phyloP scores from a whole-genome alignment of 2,329 filamentous ascomycete species.

The Fusarium sp. region DNA sequence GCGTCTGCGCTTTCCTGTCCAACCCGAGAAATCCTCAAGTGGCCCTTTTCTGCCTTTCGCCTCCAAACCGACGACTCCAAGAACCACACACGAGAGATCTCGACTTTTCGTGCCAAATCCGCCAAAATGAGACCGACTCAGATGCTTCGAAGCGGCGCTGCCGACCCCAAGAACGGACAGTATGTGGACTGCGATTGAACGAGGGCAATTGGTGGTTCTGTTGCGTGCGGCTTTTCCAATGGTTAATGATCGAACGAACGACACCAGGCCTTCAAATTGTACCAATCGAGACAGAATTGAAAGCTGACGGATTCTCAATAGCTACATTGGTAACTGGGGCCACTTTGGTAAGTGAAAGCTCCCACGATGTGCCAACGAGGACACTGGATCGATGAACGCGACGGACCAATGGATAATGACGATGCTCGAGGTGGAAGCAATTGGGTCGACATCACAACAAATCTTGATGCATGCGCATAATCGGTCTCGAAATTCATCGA shows the following conservation, averaged over 20 bases:
- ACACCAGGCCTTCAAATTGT: conserved; percentile 13
- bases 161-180: conserved; percentile 50
- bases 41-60: conserved; percentile 41
- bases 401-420: conserved; percentile 39
- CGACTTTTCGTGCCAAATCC: conserved; percentile 34
- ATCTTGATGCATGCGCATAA: not conserved
- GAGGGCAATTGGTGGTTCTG: conserved; percentile 32
- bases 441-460: conserved; percentile 12
- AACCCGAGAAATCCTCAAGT: conserved; percentile 42
- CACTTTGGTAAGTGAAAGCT: conserved; percentile 70
- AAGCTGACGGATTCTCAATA: conserved; percentile 50
- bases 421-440: conserved; percentile 20
- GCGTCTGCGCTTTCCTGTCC: conserved; percentile 41
- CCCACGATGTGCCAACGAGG: conserved; percentile 29
- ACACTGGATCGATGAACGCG: conserved; percentile 22
- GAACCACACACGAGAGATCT: conserved; percentile 33
- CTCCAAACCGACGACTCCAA: conserved; percentile 38
- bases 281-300: conserved; percentile 10
- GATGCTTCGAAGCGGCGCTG: conserved; percentile 46
- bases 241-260: conserved; percentile 14
- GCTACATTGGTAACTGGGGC: conserved; percentile 80
- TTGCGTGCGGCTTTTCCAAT: conserved; percentile 48
- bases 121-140: conserved; percentile 55
- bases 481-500: not conserved
- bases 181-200: conserved; percentile 41